A percentile compares a stretch with the other conserved stretches of the same genome.
phyloP scores from a whole-genome alignment of 1,284 basidiomycete genomes.

The Trichosporon sp. region DNA sequence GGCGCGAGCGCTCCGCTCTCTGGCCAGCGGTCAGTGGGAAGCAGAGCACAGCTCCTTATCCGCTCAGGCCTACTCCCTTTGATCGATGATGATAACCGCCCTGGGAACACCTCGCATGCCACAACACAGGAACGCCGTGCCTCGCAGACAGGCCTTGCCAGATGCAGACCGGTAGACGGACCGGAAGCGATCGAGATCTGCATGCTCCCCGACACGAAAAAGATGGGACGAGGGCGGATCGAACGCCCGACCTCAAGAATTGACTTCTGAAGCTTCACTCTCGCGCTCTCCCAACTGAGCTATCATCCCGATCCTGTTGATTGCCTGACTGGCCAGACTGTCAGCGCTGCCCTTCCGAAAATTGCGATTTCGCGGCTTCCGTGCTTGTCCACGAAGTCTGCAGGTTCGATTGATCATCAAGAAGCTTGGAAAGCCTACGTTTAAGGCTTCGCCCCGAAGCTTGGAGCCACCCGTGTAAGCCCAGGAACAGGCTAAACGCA shows the following conservation, averaged over 20 bases:
- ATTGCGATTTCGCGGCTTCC: background rate
- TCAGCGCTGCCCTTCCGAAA: background rate
- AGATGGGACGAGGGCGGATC: background rate
- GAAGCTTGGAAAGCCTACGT: too few relatives aligned
- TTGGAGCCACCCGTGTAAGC: too few relatives aligned
- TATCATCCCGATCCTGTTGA: background rate
- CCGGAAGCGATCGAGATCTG: background rate
- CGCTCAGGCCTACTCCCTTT: background rate
- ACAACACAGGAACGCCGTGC: background rate
- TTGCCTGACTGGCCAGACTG: background rate
- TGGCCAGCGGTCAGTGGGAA: too few relatives aligned
- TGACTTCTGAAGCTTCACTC: slow-evolving; percentile 1
- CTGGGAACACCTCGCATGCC: background rate
- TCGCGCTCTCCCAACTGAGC: background rate
- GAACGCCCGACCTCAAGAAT: slow-evolving; percentile 1
- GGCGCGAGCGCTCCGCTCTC: background rate
- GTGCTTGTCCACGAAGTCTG: background rate
- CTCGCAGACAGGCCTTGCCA: background rate
- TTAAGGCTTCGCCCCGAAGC: too few relatives aligned
- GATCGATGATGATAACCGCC: background rate
- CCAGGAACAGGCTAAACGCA: background rate
- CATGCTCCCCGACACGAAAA: background rate
- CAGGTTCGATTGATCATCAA: background rate
- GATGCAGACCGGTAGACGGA: background rate
- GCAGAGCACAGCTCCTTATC: background rate